These are phyloP conservation scores for Saccharum officinarum DNA, from an alignment of 176 grass and related monocot genomes.

Conservation along the genomic window DNA sequence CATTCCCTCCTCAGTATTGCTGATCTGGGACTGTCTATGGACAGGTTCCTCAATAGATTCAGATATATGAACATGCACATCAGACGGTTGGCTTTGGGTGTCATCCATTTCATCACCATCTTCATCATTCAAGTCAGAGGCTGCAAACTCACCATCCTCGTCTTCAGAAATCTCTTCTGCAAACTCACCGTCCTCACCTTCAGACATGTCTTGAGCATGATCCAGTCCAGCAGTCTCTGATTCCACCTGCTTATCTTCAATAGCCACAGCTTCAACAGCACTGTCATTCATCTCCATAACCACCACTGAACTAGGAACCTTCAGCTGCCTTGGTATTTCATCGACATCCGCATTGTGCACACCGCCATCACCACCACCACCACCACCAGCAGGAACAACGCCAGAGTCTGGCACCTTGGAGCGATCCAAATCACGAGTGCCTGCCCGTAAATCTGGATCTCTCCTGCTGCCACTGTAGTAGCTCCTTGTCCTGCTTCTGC, in stretches of 20 bases:
- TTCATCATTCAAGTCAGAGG: conserved; percentile 1
- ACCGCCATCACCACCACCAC: not conserved
- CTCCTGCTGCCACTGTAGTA: not conserved
- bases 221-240: not conserved
- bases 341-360: not conserved
- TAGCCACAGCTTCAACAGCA: not conserved
- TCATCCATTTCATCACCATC: conserved; percentile 28
- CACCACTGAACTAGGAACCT: conserved; percentile 18
- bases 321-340: not conserved
- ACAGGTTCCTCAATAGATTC: conserved; percentile 26
- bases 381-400: not conserved
- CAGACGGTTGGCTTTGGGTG: not conserved
- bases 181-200: conserved; percentile 15
- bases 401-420: conserved; percentile 7
- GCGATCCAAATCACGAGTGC: conserved; percentile 19
- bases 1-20: not conserved
- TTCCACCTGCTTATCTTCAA: conserved; percentile 19
- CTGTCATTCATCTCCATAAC: conserved; percentile 17
- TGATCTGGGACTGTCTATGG: conserved; percentile 22
- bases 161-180: conserved; percentile 12
- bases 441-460: not conserved
- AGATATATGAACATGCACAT: conserved; percentile 32
- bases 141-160: conserved; percentile 26
- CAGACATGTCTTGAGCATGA: conserved; percentile 23
- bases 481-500: conserved; percentile 36